These are phyloP conservation scores for Xanthoconium stramineum DNA, from an alignment of 768 basidiomycete genomes.

Conservation along the genomic window DNA sequence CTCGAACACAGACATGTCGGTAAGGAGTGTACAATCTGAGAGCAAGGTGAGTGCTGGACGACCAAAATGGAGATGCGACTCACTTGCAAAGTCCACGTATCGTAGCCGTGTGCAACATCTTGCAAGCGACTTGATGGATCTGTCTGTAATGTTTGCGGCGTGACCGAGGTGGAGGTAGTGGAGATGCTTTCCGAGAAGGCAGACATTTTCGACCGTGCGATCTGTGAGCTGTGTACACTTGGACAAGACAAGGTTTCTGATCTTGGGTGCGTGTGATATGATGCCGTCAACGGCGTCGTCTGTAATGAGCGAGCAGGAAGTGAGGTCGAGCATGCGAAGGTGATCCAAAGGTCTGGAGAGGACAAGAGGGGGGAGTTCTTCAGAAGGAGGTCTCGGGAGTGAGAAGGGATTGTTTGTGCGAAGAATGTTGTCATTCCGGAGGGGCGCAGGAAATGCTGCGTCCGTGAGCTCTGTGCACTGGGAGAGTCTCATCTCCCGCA, in stretches of 20 bases:
- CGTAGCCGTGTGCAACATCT: constrained; percentile 84
- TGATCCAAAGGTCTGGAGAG: constrained; percentile 70
- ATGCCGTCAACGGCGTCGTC: constrained; percentile 85
- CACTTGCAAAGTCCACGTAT: constrained; percentile 96
- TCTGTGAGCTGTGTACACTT: constrained; percentile 83
- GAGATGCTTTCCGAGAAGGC: constrained; percentile 83
- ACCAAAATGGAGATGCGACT: constrained; percentile 29
- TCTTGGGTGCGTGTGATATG: constrained; percentile 73
- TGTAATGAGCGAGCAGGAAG: constrained; percentile 75
- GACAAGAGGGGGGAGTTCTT: constrained; percentile 64
- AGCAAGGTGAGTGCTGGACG: constrained; percentile 8
- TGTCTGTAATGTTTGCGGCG: constrained; percentile 85
- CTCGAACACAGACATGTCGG: constrained; percentile 93
- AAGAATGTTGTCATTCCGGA: constrained; percentile 37
- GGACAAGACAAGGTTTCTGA: constrained; percentile 82
- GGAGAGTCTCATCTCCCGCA: constrained; percentile 89
- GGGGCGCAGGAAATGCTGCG: constrained; percentile 77
- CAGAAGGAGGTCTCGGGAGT: constrained; percentile 28
- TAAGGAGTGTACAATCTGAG: constrained; percentile 78
- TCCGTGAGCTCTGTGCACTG: constrained; percentile 78
- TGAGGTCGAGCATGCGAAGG: constrained; percentile 90
- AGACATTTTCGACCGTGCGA: constrained; percentile 77
- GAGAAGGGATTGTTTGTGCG: constrained; percentile 43
- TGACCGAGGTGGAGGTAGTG: constrained; percentile 97
- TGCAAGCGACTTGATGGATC: constrained; percentile 79